Evolutionary conservation across 768 basidiomycete species (phyloP).

Genomic region (Tulasnella sp.): DNA sequence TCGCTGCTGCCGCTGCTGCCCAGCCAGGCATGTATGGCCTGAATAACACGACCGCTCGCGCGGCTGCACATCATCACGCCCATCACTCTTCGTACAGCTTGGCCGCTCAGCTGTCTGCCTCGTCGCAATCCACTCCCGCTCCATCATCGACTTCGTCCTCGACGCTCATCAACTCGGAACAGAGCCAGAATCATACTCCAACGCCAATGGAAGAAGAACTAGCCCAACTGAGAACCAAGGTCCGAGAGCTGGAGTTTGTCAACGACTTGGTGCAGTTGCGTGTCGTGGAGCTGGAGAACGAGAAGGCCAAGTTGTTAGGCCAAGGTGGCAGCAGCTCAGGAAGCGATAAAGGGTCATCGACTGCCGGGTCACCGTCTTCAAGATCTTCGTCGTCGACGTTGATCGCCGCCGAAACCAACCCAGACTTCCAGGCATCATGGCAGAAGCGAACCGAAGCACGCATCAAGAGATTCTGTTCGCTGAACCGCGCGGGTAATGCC

Average conservation of each 20-base stretch:
- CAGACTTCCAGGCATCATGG: conserved; percentile 64
- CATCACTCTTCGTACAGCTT: conserved; percentile 24
- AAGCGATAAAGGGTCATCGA: neutral
- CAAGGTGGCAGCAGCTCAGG: neutral
- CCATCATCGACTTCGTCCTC: conserved; percentile 23
- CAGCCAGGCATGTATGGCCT: conserved; percentile 26
- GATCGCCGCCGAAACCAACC: neutral
- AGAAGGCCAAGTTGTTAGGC: conserved; percentile 21
- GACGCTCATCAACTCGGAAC: conserved; percentile 14
- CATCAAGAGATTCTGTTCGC: conserved; percentile 69
- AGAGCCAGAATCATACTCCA: conserved; percentile 8
- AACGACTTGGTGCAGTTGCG: conserved; percentile 57
- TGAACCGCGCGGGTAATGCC: conserved; percentile 86
- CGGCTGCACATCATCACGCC: conserved; percentile 5
- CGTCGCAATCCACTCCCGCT: conserved; percentile 29
- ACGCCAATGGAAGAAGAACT: conserved; percentile 54
- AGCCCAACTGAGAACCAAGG: conserved; percentile 56
- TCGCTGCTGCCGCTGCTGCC: neutral
- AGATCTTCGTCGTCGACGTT: conserved; percentile 21
- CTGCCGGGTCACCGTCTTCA: conserved; percentile 20
- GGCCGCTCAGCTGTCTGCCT: conserved; percentile 2
- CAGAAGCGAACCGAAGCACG: conserved; percentile 74
- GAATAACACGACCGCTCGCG: neutral
- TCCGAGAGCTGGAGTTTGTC: conserved; percentile 67
- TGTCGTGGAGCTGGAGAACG: conserved; percentile 52